Conservation (phyloP, 805 yeast genomes). For the Torulaspora microellipsoides region DNA sequence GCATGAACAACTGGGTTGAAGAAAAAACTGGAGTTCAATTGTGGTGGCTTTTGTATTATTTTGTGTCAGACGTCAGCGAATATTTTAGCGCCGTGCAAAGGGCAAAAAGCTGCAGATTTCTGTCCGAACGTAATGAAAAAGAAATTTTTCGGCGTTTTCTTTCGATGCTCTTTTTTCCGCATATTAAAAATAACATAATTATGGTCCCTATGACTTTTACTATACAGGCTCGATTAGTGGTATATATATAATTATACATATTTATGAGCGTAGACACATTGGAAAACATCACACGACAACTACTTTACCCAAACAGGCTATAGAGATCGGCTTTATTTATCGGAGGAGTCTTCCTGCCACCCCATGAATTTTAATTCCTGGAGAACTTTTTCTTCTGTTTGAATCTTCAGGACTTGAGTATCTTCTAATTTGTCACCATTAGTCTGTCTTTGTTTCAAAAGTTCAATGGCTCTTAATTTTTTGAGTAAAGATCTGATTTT, state of each 20-base stretch:
- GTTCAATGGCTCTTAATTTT: constrained; percentile 93
- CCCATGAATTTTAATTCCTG: constrained; percentile 73
- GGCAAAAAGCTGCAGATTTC: too few species aligned
- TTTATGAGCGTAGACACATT: not conserved
- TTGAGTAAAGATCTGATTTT: constrained; percentile 85
- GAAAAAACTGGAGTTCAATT: too few species aligned
- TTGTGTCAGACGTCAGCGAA: too few species aligned
- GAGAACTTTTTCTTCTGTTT: constrained; percentile 78
- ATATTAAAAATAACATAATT: too few species aligned
- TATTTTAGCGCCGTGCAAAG: too few species aligned
- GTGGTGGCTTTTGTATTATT: too few species aligned
- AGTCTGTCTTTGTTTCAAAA: constrained; percentile 78
- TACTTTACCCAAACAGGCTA: too few species aligned
- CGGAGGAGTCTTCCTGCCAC: constrained; percentile 44
- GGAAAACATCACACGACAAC: too few species aligned
- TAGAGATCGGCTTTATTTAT: not conserved
- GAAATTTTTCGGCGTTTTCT: not conserved
- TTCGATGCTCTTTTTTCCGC: not conserved
- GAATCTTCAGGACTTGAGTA: constrained; percentile 85
- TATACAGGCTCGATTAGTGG: too few species aligned
- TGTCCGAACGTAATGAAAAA: too few species aligned
- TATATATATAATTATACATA: not conserved
- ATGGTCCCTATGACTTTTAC: too few species aligned
- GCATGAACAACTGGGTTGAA: too few species aligned
- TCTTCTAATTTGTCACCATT: constrained; percentile 83